A percentile compares a stretch with the other conserved stretches of the same genome.
These are phyloP conservation scores for Pachysandra terminalis DNA, from an alignment of 164 flowering plant genomes.

Conservation along the genomic window DNA sequence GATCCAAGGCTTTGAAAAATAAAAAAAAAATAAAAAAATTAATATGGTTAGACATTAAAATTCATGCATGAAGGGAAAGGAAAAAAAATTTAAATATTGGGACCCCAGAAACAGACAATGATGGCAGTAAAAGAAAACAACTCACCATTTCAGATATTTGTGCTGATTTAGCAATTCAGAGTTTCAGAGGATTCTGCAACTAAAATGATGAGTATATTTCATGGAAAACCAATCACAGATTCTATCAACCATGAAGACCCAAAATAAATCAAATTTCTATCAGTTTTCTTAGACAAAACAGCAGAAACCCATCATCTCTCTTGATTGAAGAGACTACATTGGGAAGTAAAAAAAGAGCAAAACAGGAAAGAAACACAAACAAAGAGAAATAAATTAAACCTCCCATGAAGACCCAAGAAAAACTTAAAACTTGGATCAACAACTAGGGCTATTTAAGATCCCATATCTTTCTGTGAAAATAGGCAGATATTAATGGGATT, in stretches of 20 bases:
- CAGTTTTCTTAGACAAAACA: conserved; percentile 1
- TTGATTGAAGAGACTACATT: conserved; percentile 9
- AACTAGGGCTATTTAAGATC: not conserved
- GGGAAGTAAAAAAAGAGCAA: conserved; percentile 12
- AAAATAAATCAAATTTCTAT: not conserved
- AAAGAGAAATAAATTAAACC: conserved; percentile 5
- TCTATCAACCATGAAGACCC: not conserved
- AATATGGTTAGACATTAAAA: not conserved
- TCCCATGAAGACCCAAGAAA: no score
- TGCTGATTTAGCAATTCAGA: conserved; percentile 20
- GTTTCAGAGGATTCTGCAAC: conserved; percentile 7
- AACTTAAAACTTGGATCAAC: not conserved
- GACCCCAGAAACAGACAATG: not conserved
- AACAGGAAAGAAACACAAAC: conserved; percentile 1
- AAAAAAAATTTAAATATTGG: no score
- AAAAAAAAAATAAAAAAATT: not conserved
- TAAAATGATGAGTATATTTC: not conserved
- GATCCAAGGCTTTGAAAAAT: conserved; percentile 3
- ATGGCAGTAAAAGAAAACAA: conserved; percentile 11
- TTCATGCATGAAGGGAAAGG: not conserved
- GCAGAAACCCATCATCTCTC: conserved; percentile 15
- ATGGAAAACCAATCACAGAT: not conserved
- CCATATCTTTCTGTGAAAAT: not conserved
- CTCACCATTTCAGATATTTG: conserved; percentile 18
- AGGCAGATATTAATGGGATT: not conserved